Conservation (phyloP, 2,329 filamentous ascomycete species). For the Sporothrix brasiliensis region DNA sequence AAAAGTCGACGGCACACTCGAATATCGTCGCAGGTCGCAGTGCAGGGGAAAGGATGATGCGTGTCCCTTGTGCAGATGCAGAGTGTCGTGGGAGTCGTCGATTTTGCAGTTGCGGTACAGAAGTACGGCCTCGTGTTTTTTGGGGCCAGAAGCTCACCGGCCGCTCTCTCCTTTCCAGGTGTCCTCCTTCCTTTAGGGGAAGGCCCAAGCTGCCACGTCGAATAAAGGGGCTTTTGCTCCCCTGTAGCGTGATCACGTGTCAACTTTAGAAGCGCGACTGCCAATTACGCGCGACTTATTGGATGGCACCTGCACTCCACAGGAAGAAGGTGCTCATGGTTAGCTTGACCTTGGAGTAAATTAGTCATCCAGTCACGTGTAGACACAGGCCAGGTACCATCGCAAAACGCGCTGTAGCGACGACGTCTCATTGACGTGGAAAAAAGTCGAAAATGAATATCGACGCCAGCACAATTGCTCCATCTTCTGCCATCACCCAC, state of each 20-base stretch:
- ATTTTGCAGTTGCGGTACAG: background rate
- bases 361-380: conserved; percentile 22
- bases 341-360: background rate
- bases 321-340: background rate
- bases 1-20: background rate
- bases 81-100: background rate
- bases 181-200: conserved; percentile 18
- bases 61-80: conserved; percentile 14
- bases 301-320: conserved; percentile 18
- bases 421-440: background rate
- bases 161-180: conserved; percentile 16
- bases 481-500: background rate
- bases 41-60: conserved; percentile 14
- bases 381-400: background rate
- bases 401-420: conserved; percentile 21
- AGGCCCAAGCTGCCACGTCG: conserved; percentile 32
- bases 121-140: conserved; percentile 1
- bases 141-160: conserved; percentile 24
- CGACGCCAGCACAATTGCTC: background rate
- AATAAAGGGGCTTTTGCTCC: conserved; percentile 20
- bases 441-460: background rate
- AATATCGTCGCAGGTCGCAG: conserved; percentile 9
- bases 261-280: conserved; percentile 22
- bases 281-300: conserved; percentile 27
- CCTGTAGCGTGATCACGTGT: conserved; percentile 25